Evolutionary conservation across 2,329 filamentous ascomycete genomes (phyloP), one percentile per base, ranked within the genome.

Genomic region (Penicillium sp.): DNA sequence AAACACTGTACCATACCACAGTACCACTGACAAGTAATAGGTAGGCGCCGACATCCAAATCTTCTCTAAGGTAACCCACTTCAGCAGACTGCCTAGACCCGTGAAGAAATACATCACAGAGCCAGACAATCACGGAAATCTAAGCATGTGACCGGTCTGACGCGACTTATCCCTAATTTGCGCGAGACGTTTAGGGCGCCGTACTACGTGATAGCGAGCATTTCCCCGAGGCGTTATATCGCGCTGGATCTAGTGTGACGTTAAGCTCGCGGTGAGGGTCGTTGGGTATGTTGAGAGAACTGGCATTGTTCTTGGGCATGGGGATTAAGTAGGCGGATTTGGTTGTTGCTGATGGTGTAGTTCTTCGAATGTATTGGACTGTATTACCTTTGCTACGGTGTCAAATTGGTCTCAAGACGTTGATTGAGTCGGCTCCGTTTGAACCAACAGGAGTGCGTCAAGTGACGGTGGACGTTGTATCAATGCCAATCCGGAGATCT

Each of bases 81-180:
- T 73, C 3, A 42, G 56, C 23, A 49, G 52, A 43, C 72, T 68
- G 69, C 6, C 53, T 72, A 1, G 55, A 52, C 8, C 49, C 62
- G 1, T 23, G 4, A 23, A 23, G 20, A 23, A 23, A 4, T 23
- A 18, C 15, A 18, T 18, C 15, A 18, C 15, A 18, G 15, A 18
- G 15, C 15, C 15, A 18, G 15, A 18, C 20, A 23, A 23, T 23
- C 20, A 3, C 20, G 66, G 45, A 68, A 18, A 27, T 56, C 60
- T 32, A 65, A 67, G 15, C 47, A 55, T 0, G 40, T 62, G 6
- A 68, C 73, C 20, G 69, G 69, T 0, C 58, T 59, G 29, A 74
- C 71, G 4, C 58, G 65, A 31, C 57, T 69, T 1, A 49, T 58
- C 4, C 58, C 62, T 1, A 62, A 66, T 72, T 71, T 23, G 40